These are phyloP conservation scores for Trichoderma asperellum DNA, from an alignment of 2,329 filamentous ascomycete species.

Conservation along the genomic window DNA sequence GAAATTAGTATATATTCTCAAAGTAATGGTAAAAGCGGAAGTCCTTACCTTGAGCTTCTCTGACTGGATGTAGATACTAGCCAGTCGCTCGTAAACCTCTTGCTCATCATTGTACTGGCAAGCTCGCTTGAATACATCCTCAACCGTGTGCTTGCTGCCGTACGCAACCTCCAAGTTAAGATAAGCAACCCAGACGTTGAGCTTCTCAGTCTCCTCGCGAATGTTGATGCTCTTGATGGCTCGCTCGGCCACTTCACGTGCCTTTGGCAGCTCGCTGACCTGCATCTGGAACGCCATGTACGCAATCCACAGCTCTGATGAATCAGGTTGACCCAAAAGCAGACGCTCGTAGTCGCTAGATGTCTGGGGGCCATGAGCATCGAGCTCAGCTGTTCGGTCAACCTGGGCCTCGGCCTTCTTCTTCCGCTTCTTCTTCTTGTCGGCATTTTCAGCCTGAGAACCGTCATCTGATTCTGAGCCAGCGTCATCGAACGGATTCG, in stretches of 20 bases:
- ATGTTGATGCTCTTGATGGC: slow-evolving; percentile 91
- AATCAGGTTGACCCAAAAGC: slow-evolving; percentile 88
- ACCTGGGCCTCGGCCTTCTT: slow-evolving; percentile 78
- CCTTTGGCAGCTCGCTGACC: slow-evolving; percentile 84
- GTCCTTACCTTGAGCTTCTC: slow-evolving; percentile 76
- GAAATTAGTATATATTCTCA: slow-evolving; percentile 26
- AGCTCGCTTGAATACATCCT: slow-evolving; percentile 86
- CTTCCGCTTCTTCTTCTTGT: slow-evolving; percentile 66
- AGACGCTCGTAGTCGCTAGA: slow-evolving; percentile 92
- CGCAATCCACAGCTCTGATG: slow-evolving; percentile 89
- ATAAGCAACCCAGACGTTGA: slow-evolving; percentile 93
- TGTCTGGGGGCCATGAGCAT: slow-evolving; percentile 84
- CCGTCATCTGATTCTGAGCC: slow-evolving; percentile 54
- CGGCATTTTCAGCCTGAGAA: slow-evolving; percentile 41
- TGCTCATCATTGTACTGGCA: slow-evolving; percentile 93
- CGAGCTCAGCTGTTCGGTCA: slow-evolving; percentile 90
- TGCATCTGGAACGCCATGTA: slow-evolving; percentile 99
- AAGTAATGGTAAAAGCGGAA: slow-evolving; percentile 40
- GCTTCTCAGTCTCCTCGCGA: slow-evolving; percentile 86
- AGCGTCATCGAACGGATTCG: slow-evolving; percentile 66
- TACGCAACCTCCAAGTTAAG: slow-evolving; percentile 94
- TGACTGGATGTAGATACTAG: slow-evolving; percentile 93
- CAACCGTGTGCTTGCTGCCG: slow-evolving; percentile 78
- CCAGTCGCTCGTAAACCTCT: slow-evolving; percentile 85
- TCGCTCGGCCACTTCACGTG: slow-evolving; percentile 85